These are phyloP conservation scores for Verbascum thapsus DNA, from an alignment of 257 asterid genomes.

Conservation along the genomic window DNA sequence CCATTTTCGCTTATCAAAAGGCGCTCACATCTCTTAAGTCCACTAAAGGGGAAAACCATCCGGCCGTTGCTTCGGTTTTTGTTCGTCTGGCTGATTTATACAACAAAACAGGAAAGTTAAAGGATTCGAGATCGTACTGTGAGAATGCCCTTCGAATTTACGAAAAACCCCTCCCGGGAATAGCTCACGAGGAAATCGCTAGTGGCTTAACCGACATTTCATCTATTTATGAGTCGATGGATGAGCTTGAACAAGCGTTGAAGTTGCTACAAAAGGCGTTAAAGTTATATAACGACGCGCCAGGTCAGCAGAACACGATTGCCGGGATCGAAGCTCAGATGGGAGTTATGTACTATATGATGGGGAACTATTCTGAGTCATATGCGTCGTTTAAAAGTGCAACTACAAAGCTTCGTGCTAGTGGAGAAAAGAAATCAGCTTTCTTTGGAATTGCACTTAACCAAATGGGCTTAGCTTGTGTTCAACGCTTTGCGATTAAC, in stretches of 20 bases:
- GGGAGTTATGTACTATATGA: slow-evolving; percentile 86
- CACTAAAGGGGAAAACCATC: slow-evolving; percentile 88
- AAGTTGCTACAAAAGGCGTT: slow-evolving; percentile 82
- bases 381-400: slow-evolving; percentile 61
- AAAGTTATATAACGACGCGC: slow-evolving; percentile 80
- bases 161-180: slow-evolving; percentile 73
- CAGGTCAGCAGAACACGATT: slow-evolving; percentile 83
- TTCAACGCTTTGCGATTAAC: slow-evolving; percentile 74
- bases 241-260: slow-evolving; percentile 78
- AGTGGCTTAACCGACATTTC: slow-evolving; percentile 85
- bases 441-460: slow-evolving; percentile 93
- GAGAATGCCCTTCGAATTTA: slow-evolving; percentile 86
- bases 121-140: slow-evolving; percentile 83
- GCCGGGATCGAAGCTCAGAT: slow-evolving; percentile 95
- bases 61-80: slow-evolving; percentile 81
- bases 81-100: slow-evolving; percentile 89
- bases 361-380: slow-evolving; percentile 76
- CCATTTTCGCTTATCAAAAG: slow-evolving; percentile 79
- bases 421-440: slow-evolving; percentile 89
- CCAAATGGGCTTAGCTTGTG: slow-evolving; percentile 94
- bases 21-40: slow-evolving; percentile 88
- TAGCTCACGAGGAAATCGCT: slow-evolving; percentile 85
- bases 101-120: slow-evolving; percentile 77
- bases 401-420: slow-evolving; percentile 73
- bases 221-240: slow-evolving; percentile 92